Evolutionary conservation across 2,329 filamentous ascomycete genomes (phyloP).

Genomic region (Exophiala sp.): DNA sequence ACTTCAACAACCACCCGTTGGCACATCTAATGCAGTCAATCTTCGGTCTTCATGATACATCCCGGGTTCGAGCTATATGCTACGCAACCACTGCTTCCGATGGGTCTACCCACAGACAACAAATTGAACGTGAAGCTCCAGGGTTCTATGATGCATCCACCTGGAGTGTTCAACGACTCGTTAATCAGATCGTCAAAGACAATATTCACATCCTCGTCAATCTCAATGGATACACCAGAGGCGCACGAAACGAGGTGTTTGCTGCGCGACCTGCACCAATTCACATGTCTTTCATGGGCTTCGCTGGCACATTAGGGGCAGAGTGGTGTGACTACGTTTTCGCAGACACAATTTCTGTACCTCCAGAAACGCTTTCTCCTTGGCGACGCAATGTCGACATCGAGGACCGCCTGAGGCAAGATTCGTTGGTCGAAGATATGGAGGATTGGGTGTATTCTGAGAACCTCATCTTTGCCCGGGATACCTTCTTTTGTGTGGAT

Average conservation of each 20-base stretch:
- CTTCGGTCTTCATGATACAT: conserved; percentile 80
- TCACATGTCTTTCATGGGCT: conserved; percentile 99
- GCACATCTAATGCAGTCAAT: conserved; percentile 99
- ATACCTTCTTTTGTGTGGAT: conserved; percentile 98
- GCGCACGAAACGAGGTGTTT: conserved; percentile 96
- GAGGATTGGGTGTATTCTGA: conserved; percentile 94
- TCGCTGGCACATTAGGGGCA: conserved; percentile 89
- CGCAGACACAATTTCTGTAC: conserved; percentile 83
- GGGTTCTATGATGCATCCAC: conserved; percentile 83
- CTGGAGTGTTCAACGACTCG: conserved; percentile 80
- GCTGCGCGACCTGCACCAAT: conserved; percentile 90
- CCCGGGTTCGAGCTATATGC: conserved; percentile 78
- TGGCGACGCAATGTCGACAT: conserved; percentile 71
- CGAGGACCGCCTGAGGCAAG: conserved; percentile 61
- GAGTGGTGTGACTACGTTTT: conserved; percentile 99
- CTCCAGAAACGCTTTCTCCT: conserved; percentile 73
- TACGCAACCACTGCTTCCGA: conserved; percentile 95
- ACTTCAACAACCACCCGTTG: conserved; percentile 97
- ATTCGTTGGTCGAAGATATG: conserved; percentile 64
- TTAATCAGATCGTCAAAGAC: conserved; percentile 81
- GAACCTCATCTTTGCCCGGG: conserved; percentile 89
- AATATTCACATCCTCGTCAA: conserved; percentile 94
- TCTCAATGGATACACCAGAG: conserved; percentile 95
- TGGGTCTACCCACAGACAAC: conserved; percentile 78
- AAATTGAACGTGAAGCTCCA: conserved; percentile 90